Conservation (phyloP, 306 rosid species). For the Cucumis cinereus region DNA sequence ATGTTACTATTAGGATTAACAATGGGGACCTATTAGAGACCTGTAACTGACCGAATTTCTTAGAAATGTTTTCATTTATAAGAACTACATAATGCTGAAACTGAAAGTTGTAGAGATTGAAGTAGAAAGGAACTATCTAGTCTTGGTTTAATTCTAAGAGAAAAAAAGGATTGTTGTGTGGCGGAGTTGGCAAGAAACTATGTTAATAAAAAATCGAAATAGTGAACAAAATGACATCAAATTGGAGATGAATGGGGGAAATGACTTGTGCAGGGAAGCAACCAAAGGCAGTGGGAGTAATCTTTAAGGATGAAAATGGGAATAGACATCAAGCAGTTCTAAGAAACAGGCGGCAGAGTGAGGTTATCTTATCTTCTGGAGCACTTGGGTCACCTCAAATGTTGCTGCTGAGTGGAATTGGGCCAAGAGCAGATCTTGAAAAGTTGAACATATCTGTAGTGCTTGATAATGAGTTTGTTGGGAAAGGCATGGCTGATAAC, state of each 20-base stretch:
- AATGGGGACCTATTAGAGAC: no score
- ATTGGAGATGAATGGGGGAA: not conserved
- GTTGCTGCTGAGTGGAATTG: constrained; percentile 83
- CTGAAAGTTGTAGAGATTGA: not conserved
- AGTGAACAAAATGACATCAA: not conserved
- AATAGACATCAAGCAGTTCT: constrained; percentile 53
- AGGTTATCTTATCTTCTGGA: constrained; percentile 68
- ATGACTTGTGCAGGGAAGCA: constrained; percentile 29
- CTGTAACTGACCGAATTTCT: no score
- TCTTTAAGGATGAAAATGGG: constrained; percentile 79
- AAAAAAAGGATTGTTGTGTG: not conserved
- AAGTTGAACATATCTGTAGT: constrained; percentile 54
- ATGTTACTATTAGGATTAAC: no score
- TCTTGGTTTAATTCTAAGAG: not conserved
- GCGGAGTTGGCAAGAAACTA: not conserved
- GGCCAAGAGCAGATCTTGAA: constrained; percentile 57
- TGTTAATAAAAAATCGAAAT: not conserved
- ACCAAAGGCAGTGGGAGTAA: constrained; percentile 70
- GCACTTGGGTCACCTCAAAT: constrained; percentile 86
- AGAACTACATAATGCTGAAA: no score
- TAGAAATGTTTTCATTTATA: no score
- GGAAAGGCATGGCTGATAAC: constrained; percentile 86
- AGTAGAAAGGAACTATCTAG: not conserved
- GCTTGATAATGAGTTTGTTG: constrained; percentile 50
- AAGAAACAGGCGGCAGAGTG: constrained; percentile 29